phyloP scores from a whole-genome alignment of 2,329 filamentous ascomycete genomes.

The Cercospora berteroae region DNA sequence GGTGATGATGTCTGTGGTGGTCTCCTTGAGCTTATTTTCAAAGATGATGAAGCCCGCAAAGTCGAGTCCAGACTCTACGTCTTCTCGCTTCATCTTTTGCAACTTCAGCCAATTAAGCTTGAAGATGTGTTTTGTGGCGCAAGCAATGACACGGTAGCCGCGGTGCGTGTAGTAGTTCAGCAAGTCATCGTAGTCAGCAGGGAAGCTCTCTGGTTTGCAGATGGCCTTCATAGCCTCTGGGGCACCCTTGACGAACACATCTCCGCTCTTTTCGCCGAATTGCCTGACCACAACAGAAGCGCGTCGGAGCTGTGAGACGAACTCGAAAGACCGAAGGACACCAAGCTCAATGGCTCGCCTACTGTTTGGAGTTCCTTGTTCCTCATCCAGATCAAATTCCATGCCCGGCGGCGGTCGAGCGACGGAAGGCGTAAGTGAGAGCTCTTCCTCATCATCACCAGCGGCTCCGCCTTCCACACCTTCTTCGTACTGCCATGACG shows the following conservation, averaged over 20 bases:
- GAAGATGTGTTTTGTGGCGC: conserved; percentile 81
- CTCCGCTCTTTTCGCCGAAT: conserved; percentile 78
- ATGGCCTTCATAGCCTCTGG: conserved; percentile 96
- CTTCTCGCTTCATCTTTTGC: conserved; percentile 84
- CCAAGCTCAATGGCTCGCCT: conserved; percentile 73
- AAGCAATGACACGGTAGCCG: conserved; percentile 94
- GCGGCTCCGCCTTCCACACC: conserved; percentile 65
- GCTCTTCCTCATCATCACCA: conserved; percentile 70
- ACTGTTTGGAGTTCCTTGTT: conserved; percentile 42
- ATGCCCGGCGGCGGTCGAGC: conserved; percentile 70
- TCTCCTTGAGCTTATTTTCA: conserved; percentile 95
- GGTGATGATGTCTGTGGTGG: conserved; percentile 74
- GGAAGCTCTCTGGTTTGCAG: conserved; percentile 79
- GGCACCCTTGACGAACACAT: conserved; percentile 92
- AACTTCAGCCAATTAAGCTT: conserved; percentile 92
- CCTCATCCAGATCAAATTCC: conserved; percentile 58
- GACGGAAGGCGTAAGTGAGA: conserved; percentile 79
- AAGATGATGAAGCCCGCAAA: conserved; percentile 98
- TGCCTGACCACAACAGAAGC: conserved; percentile 90
- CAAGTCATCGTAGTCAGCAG: conserved; percentile 83
- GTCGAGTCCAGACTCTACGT: conserved; percentile 78
- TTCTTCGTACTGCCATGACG: conserved; percentile 88
- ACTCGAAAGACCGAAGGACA: conserved; percentile 89
- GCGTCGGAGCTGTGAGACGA: conserved; percentile 85
- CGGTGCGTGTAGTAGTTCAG: conserved; percentile 90